phyloP scores from a whole-genome alignment of 2,329 filamentous ascomycete genomes.

The Exophiala alcalophila region DNA sequence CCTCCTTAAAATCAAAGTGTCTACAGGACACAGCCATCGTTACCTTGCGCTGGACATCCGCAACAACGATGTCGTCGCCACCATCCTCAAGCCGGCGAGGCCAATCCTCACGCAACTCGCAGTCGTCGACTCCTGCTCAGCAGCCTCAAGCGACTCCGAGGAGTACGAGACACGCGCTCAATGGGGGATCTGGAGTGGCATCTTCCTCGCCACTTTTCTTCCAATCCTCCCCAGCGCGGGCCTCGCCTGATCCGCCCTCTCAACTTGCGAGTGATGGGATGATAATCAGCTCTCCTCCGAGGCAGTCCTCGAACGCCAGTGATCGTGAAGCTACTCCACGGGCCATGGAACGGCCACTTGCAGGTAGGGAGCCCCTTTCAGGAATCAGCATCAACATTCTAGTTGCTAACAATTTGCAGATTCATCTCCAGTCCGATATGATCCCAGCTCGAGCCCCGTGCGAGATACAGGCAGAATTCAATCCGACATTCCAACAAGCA shows the following conservation, averaged over 20 bases:
- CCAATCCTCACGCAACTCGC: slow-evolving; percentile 40
- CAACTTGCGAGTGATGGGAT: slow-evolving; percentile 36
- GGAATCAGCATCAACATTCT: too few relatives aligned
- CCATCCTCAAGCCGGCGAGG: slow-evolving; percentile 43
- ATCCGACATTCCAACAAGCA: slow-evolving; percentile 75
- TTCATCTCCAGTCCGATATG: slow-evolving; percentile 89
- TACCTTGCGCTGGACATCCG: not conserved
- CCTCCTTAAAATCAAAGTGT: slow-evolving; percentile 1
- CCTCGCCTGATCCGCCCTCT: slow-evolving; percentile 39
- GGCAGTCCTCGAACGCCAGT: slow-evolving; percentile 39
- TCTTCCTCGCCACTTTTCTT: slow-evolving; percentile 81
- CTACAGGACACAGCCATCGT: slow-evolving; percentile 1
- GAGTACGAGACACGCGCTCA: slow-evolving; percentile 35
- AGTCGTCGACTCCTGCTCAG: slow-evolving; percentile 40
- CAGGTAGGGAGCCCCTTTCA: slow-evolving; percentile 38
- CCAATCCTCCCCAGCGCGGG: slow-evolving; percentile 57
- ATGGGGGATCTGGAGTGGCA: slow-evolving; percentile 42
- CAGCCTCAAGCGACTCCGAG: slow-evolving; percentile 35
- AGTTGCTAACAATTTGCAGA: slow-evolving; percentile 52
- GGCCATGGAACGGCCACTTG: slow-evolving; percentile 36
- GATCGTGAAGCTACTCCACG: slow-evolving; percentile 46
- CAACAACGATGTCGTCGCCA: slow-evolving; percentile 37
- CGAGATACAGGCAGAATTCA: slow-evolving; percentile 55
- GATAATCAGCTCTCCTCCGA: slow-evolving; percentile 49
- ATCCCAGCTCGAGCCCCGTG: slow-evolving; percentile 83